phyloP scores from a whole-genome alignment of 768 basidiomycete species.

The Lepiota brunneoincarnata region DNA sequence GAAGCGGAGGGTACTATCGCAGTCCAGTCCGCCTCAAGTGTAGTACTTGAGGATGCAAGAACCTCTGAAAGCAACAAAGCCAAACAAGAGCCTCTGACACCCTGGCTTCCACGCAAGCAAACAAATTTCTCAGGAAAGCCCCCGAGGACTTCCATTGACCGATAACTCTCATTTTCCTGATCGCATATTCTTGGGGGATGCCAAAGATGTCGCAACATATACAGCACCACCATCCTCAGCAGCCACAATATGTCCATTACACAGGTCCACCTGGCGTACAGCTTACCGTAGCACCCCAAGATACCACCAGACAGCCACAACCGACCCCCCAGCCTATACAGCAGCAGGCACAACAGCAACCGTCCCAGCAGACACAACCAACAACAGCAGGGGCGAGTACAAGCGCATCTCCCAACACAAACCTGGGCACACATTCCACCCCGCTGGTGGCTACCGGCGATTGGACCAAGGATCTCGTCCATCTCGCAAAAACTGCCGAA shows the following conservation, averaged over 20 bases:
- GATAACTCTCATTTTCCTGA: conserved; percentile 21
- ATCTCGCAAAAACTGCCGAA: conserved; percentile 84
- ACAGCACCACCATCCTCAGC: conserved; percentile 31
- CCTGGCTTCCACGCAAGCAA: too few species aligned
- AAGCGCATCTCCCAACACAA: conserved; percentile 19
- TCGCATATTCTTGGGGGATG: conserved; percentile 13
- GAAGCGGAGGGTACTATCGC: too few species aligned
- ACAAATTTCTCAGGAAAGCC: conserved; percentile 20
- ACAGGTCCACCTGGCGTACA: conserved; percentile 26
- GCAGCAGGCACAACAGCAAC: conserved; percentile 15
- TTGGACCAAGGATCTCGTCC: conserved; percentile 85
- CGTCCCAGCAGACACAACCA: conserved; percentile 13
- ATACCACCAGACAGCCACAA: conserved; percentile 28
- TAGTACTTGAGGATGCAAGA: background rate
- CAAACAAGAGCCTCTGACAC: conserved; percentile 19
- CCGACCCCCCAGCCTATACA: conserved; percentile 21
- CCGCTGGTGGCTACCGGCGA: conserved; percentile 80
- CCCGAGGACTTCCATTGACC: conserved; percentile 39
- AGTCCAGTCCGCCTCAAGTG: too few species aligned
- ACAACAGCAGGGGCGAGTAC: conserved; percentile 23
- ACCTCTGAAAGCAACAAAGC: conserved; percentile 13
- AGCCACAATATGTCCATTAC: conserved; percentile 37
- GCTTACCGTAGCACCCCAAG: conserved; percentile 20
- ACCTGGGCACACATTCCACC: conserved; percentile 3
- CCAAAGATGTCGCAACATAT: conserved; percentile 45